phyloP scores from a whole-genome alignment of 495 filamentous ascomycete species.

The Entonaema liquescens region DNA sequence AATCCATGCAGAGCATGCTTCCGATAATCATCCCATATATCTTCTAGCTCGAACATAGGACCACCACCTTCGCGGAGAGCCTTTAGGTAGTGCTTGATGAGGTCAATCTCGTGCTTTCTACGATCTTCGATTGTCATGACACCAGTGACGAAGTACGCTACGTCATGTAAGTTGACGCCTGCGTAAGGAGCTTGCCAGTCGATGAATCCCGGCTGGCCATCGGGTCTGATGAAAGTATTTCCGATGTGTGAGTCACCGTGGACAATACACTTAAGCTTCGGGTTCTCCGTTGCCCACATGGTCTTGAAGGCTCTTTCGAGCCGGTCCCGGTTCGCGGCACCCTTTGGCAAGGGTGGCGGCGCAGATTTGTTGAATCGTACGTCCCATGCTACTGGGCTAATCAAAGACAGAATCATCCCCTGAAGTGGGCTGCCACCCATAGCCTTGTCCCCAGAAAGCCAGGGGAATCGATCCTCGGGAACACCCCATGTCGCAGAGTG shows the following conservation, averaged over 20 bases:
- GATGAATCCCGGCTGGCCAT: conserved; percentile 18
- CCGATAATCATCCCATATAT: conserved; percentile 26
- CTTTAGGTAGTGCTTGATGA: conserved; percentile 11
- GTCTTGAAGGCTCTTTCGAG: conserved; percentile 18
- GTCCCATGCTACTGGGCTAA: conserved; percentile 6
- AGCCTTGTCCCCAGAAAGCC: conserved; percentile 13
- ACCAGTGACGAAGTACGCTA: conserved; percentile 21
- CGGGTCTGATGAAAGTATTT: conserved; percentile 19
- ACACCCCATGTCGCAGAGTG: conserved; percentile 24
- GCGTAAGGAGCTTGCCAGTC: conserved; percentile 14
- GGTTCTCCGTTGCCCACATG: conserved; percentile 22
- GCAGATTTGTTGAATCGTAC: conserved; percentile 6
- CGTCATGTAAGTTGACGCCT: conserved; percentile 11
- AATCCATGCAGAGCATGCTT: conserved; percentile 20
- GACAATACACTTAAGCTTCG: conserved; percentile 7
- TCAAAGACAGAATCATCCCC: conserved; percentile 10
- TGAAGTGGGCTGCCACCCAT: conserved; percentile 17
- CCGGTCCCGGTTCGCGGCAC: conserved; percentile 11
- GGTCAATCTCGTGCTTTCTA: conserved; percentile 8
- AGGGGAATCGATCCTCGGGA: conserved; percentile 12
- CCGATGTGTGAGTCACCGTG: conserved; percentile 22
- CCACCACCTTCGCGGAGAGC: conserved; percentile 4
- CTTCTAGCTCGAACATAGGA: conserved; percentile 15
- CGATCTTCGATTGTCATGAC: conserved; percentile 15
- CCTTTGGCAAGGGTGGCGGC: conserved; percentile 10